Evolutionary conservation across 2,329 filamentous ascomycete species (phyloP).

Genomic region (Alternaria ventricosa): DNA sequence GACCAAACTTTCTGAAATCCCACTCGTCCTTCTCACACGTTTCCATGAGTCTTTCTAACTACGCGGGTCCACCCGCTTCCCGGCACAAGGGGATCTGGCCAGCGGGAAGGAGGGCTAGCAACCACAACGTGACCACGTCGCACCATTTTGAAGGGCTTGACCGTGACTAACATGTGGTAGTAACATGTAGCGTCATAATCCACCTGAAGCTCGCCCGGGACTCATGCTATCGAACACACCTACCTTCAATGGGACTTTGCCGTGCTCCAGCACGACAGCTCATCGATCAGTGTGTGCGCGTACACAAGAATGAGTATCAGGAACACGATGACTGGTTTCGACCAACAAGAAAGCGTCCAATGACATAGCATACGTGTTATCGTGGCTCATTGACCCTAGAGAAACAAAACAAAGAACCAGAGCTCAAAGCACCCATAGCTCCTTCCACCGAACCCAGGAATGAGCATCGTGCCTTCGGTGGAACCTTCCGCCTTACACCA

Average conservation of each 20-base stretch:
- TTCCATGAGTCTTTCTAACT: neutral
- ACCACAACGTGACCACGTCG: no score
- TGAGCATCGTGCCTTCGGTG: neutral
- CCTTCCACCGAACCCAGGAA: neutral
- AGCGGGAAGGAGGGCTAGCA: no score
- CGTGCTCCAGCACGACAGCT: no score
- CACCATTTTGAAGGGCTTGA: no score
- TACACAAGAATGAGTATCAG: neutral
- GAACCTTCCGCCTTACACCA: rapidly evolving
- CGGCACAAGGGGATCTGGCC: no score
- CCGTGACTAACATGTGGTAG: no score
- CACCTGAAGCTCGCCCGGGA: no score
- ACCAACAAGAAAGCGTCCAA: neutral
- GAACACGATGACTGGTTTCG: neutral
- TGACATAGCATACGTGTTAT: neutral
- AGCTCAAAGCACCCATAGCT: neutral
- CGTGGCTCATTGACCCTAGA: neutral
- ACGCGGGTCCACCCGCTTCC: neutral
- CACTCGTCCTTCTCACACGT: neutral
- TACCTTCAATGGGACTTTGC: no score
- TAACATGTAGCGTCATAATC: no score
- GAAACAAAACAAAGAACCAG: neutral
- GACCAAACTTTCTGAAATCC: neutral
- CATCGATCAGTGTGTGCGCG: rapidly evolving
- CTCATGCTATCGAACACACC: no score